Percentiles rank a stretch among this genome's conserved stretches.
phyloP scores from a whole-genome alignment of 106 monocot genomes.

The Chionographis japonica region DNA sequence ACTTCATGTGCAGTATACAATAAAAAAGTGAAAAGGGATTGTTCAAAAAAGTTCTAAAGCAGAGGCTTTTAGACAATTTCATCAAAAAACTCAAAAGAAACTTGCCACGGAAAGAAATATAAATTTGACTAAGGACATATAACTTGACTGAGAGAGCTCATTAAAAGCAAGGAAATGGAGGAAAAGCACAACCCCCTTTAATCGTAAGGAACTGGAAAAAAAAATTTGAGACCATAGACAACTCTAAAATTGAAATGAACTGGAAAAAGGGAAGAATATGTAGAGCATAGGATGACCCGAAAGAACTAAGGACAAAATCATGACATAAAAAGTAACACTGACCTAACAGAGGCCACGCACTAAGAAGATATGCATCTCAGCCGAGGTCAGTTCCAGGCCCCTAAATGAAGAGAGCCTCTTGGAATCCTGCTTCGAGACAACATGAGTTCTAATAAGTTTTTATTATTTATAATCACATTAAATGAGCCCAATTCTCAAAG shows the following conservation, averaged over 20 bases:
- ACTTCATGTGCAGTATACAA: background rate
- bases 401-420: slow-evolving; percentile 79
- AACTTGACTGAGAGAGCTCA: background rate
- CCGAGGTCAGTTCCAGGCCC: slow-evolving; percentile 81
- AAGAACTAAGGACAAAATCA: slow-evolving; percentile 40
- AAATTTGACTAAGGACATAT: slow-evolving; percentile 4
- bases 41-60: background rate
- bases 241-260: slow-evolving; percentile 19
- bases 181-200: slow-evolving; percentile 8
- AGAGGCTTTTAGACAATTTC: background rate
- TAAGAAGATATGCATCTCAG: slow-evolving; percentile 77
- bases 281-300: slow-evolving; percentile 5
- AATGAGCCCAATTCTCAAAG: slow-evolving; percentile 58
- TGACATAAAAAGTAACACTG: slow-evolving; percentile 82
- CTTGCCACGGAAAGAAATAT: no score
- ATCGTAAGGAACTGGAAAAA: slow-evolving; percentile 7
- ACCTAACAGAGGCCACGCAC: slow-evolving; percentile 84
- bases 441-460: slow-evolving; percentile 71
- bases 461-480: slow-evolving; percentile 39
- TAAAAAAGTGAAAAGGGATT: no score
- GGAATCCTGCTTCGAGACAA: slow-evolving; percentile 90
- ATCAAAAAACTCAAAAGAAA: slow-evolving; percentile 14
- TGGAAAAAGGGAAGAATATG: slow-evolving; percentile 24
- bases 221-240: slow-evolving; percentile 7
- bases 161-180: slow-evolving; percentile 3